Percentiles rank a stretch among this genome's conserved stretches.
These are phyloP conservation scores for Phytophthora hybrid DNA, from an alignment of 352 stramenopile genomes.

Conservation along the genomic window DNA sequence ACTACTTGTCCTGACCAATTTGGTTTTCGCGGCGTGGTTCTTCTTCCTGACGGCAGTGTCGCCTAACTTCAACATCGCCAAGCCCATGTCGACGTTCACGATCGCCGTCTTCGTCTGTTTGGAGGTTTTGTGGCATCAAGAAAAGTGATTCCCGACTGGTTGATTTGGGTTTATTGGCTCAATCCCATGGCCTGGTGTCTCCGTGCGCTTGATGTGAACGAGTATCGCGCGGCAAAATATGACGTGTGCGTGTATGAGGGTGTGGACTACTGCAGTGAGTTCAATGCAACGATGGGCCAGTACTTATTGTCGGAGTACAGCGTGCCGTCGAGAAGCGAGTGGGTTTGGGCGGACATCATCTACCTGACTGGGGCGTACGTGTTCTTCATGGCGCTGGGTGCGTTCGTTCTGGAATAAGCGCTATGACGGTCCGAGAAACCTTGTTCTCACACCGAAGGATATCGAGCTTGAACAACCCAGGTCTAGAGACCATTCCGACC, in stretches of 20 bases:
- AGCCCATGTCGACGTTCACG: constrained; percentile 32
- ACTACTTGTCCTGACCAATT: constrained; percentile 43
- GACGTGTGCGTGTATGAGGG: constrained; percentile 40
- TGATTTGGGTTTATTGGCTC: constrained; percentile 65
- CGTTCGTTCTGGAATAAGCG: constrained; percentile 48
- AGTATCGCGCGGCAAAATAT: constrained; percentile 37
- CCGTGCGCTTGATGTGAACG: constrained; percentile 38
- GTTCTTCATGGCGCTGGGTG: constrained; percentile 40
- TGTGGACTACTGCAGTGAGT: constrained; percentile 40
- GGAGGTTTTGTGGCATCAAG: constrained; percentile 44
- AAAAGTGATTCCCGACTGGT: constrained; percentile 26
- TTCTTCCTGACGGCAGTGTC: constrained; percentile 42
- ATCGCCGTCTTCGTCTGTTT: constrained; percentile 52
- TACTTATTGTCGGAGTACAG: constrained; percentile 42
- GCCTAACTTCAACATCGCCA: constrained; percentile 34
- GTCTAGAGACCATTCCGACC: constrained; percentile 1
- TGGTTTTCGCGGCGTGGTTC: constrained; percentile 50
- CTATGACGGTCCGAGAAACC: constrained; percentile 31
- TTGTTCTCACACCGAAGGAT: constrained; percentile 15
- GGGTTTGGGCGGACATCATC: constrained; percentile 36
- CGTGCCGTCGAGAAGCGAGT: constrained; percentile 37
- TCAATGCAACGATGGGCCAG: constrained; percentile 51
- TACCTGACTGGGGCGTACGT: constrained; percentile 40
- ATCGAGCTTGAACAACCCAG: background rate
- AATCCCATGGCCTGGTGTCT: constrained; percentile 55